phyloP scores from a whole-genome alignment of 2,329 filamentous ascomycete genomes.

The Orbilia javanica region DNA sequence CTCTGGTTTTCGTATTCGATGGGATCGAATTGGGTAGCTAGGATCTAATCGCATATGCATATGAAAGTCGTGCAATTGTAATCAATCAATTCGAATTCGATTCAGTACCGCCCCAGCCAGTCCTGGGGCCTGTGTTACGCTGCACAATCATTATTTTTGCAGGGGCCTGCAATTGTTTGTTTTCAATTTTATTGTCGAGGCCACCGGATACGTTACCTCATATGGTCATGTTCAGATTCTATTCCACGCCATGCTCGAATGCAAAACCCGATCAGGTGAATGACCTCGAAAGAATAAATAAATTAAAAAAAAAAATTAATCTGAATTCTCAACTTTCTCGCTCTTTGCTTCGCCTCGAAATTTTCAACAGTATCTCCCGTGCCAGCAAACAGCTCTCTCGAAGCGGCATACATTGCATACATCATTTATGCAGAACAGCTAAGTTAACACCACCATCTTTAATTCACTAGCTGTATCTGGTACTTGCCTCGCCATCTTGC shows the following conservation, averaged over 20 bases:
- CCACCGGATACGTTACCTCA: no score
- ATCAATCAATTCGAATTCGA: not conserved
- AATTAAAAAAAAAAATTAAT: not conserved
- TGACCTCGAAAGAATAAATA: not conserved
- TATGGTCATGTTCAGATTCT: no score
- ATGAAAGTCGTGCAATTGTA: not conserved
- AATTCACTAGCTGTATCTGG: not conserved
- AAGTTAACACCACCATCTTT: constrained; percentile 9
- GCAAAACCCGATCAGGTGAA: not conserved
- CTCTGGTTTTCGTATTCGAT: constrained; percentile 16
- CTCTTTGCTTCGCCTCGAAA: constrained; percentile 46
- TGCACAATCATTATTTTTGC: constrained; percentile 4
- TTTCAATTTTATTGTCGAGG: not conserved
- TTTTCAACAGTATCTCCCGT: constrained; percentile 31
- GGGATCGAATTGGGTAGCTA: constrained; percentile 15
- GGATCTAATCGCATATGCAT: constrained; percentile 7
- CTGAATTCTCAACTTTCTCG: not conserved
- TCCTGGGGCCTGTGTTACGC: constrained; percentile 28
- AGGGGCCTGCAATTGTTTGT: constrained; percentile 21
- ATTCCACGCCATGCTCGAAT: not conserved
- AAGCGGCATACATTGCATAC: constrained; percentile 20
- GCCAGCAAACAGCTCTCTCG: constrained; percentile 41
- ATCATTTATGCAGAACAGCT: constrained; percentile 41
- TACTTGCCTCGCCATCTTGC: constrained; percentile 15
- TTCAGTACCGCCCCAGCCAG: not conserved